A percentile compares a stretch with the other conserved stretches of the same genome.
These are phyloP conservation scores for Ascochyta rabiei DNA, from an alignment of 2,329 filamentous ascomycete species.

Conservation along the genomic window DNA sequence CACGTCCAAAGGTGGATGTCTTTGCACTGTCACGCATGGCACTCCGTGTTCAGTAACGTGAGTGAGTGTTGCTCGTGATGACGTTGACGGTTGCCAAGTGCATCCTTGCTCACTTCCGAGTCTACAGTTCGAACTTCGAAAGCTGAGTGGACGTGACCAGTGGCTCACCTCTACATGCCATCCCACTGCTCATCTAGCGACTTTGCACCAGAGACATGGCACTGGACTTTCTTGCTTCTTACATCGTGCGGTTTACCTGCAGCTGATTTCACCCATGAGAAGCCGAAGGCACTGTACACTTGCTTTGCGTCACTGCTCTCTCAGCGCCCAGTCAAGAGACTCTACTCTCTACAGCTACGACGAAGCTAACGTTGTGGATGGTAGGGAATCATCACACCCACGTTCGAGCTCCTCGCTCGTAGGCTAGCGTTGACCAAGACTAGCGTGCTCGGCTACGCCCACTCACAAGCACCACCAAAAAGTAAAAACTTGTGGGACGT, in stretches of 20 bases:
- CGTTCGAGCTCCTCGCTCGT: background rate
- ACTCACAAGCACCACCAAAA: slow-evolving; percentile 11
- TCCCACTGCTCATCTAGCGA: background rate
- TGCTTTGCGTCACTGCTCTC: background rate
- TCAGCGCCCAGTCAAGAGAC: background rate
- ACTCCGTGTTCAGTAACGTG: background rate
- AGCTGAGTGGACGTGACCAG: too few species aligned
- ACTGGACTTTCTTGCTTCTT: background rate
- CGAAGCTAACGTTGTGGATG: background rate
- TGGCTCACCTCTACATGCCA: background rate
- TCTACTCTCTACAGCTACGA: background rate
- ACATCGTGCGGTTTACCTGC: background rate
- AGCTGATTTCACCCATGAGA: background rate
- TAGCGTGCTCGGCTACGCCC: slow-evolving; percentile 21
- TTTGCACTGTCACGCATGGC: background rate
- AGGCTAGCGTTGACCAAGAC: slow-evolving; percentile 12
- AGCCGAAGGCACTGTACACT: background rate
- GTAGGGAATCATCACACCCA: background rate
- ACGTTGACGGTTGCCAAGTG: background rate
- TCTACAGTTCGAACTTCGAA: too few species aligned
- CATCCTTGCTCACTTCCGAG: background rate
- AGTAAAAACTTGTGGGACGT: slow-evolving; percentile 31
- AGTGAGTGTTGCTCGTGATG: background rate
- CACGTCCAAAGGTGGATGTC: background rate
- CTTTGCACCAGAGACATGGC: background rate